These are phyloP conservation scores for Cucumis cinereus DNA, from an alignment of 306 rosid species.

Conservation along the genomic window DNA sequence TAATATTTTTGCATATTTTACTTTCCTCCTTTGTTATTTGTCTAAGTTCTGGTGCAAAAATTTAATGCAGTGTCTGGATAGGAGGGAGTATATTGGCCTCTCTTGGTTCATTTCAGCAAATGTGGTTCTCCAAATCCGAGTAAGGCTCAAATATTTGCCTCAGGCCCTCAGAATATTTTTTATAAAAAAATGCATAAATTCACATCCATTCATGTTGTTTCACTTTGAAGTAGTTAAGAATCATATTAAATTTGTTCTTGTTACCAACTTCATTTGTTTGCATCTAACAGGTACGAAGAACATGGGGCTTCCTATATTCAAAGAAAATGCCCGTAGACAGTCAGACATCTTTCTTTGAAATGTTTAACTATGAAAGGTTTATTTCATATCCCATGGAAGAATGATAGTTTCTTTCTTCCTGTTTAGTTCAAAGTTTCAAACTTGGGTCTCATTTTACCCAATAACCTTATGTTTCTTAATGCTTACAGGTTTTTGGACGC, in stretches of 20 bases:
- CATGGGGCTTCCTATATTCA: constrained; percentile 95
- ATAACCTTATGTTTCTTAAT: not conserved
- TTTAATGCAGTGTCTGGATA: constrained; percentile 69
- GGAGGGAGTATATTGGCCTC: constrained; percentile 99
- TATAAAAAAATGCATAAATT: not conserved
- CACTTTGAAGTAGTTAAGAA: not conserved
- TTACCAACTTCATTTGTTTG: not conserved
- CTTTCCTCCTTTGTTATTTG: not conserved
- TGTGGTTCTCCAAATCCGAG: constrained; percentile 95
- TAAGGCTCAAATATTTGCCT: constrained; percentile 20
- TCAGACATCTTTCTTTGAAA: constrained; percentile 1
- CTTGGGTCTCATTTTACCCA: not conserved
- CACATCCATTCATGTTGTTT: no score
- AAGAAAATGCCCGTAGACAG: constrained; percentile 76
- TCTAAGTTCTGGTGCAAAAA: not conserved
- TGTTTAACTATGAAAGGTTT: constrained; percentile 6
- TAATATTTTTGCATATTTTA: not conserved
- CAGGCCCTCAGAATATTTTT: not conserved
- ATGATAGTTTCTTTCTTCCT: not conserved
- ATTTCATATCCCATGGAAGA: not conserved
- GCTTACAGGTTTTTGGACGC: not conserved
- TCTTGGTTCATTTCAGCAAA: constrained; percentile 92
- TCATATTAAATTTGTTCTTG: not conserved
- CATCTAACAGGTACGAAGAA: constrained; percentile 72
- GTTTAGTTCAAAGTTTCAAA: not conserved